Conservation (phyloP, 2,329 filamentous ascomycete genomes). For the Nemania sp. region DNA sequence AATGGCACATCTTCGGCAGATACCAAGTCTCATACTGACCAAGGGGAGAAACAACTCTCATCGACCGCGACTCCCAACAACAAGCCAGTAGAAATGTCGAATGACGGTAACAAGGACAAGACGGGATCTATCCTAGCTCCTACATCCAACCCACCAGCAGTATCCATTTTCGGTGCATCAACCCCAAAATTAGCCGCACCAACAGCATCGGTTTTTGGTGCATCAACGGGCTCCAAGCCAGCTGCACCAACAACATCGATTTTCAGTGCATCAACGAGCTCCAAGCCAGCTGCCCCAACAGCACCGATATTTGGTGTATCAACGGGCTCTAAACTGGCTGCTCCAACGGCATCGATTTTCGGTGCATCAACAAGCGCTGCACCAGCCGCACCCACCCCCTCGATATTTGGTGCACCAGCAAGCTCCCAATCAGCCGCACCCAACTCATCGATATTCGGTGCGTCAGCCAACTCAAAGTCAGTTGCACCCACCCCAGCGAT, state of each 20-base stretch:
- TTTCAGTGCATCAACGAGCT: conserved; percentile 45
- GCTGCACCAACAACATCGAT: conserved; percentile 25
- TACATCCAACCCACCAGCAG: conserved; percentile 29
- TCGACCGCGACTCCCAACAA: not conserved
- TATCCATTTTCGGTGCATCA: conserved; percentile 42
- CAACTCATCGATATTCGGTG: conserved; percentile 35
- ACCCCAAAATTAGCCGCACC: conserved; percentile 45
- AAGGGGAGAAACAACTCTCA: conserved; percentile 36
- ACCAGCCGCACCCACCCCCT: conserved; percentile 36
- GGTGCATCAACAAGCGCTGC: conserved; percentile 48
- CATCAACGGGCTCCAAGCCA: conserved; percentile 49
- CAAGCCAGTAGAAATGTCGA: not conserved
- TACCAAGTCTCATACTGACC: conserved; percentile 46
- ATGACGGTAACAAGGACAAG: conserved; percentile 9
- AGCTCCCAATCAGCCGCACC: conserved; percentile 45
- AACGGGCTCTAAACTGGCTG: conserved; percentile 47
- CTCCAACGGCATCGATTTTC: conserved; percentile 31
- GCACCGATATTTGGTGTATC: conserved; percentile 42
- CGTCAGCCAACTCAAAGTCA: conserved; percentile 49
- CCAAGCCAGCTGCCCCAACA: conserved; percentile 44
- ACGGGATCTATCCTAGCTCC: conserved; percentile 35
- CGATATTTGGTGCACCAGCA: conserved; percentile 44
- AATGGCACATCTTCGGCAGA: conserved; percentile 36
- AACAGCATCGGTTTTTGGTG: conserved; percentile 35
- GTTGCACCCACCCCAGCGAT: conserved; percentile 25